Evolutionary conservation across 306 rosid genomes (phyloP).

Genomic region (Quercus ilex): DNA sequence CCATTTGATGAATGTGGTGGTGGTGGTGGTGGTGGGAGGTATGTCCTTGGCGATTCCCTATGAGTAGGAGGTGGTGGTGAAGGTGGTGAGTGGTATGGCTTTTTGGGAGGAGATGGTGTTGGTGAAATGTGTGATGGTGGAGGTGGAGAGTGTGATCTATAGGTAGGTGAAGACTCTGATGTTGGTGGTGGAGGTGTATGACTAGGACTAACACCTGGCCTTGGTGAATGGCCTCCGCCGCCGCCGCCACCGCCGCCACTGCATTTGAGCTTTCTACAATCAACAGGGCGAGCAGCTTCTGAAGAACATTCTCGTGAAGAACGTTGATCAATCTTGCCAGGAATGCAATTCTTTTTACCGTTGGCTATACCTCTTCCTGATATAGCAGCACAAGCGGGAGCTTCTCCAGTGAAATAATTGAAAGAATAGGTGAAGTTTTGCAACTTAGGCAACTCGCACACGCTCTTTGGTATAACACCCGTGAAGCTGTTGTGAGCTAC

Average conservation of each 20-base stretch:
- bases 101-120: background rate
- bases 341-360: too few species aligned
- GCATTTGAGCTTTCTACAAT: too few species aligned
- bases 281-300: too few species aligned
- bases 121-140: background rate
- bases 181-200: conserved; percentile 24
- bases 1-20: background rate
- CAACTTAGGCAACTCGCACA: too few species aligned
- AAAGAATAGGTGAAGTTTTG: too few species aligned
- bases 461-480: too few species aligned
- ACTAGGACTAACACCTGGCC: background rate
- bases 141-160: conserved; percentile 22
- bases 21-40: conserved; percentile 4
- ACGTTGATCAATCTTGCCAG: too few species aligned
- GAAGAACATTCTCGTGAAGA: too few species aligned
- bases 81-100: background rate
- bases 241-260: background rate
- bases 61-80: conserved; percentile 18
- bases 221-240: background rate
- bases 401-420: too few species aligned
- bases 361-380: too few species aligned
- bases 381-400: too few species aligned
- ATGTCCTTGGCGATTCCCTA: conserved; percentile 15
- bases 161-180: conserved; percentile 26
- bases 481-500: too few species aligned